A percentile compares a stretch with the other conserved stretches of the same genome.
These are phyloP conservation scores for Microdochium bolleyi DNA, from an alignment of 2,329 filamentous ascomycete species.

Conservation along the genomic window DNA sequence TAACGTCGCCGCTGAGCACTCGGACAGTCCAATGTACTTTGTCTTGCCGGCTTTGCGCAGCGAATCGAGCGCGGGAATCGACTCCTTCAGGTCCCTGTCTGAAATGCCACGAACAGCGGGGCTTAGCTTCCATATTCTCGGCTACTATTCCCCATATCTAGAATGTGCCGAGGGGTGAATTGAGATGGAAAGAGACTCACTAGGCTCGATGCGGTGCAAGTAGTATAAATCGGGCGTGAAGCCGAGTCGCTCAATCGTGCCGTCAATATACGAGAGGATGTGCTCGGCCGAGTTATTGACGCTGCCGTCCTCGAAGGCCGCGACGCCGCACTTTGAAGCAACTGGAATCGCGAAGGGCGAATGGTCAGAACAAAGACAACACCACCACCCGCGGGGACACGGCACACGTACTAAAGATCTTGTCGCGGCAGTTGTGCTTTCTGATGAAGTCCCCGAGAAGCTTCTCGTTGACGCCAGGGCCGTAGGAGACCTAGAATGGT, in stretches of 20 bases:
- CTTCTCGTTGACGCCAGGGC: constrained; percentile 38
- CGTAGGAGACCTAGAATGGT: constrained; percentile 30
- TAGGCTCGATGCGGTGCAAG: background rate
- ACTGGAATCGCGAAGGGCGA: constrained; percentile 18
- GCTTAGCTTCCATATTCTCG: no score
- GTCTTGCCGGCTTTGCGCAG: constrained; percentile 36
- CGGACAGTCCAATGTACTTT: constrained; percentile 40
- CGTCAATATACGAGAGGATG: constrained; percentile 28
- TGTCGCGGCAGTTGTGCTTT: constrained; percentile 40
- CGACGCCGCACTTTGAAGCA: constrained; percentile 38
- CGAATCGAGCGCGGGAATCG: constrained; percentile 18
- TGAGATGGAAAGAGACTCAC: background rate
- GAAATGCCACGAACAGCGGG: no score
- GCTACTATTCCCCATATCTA: no score
- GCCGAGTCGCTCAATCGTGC: constrained; percentile 23
- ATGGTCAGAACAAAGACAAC: background rate
- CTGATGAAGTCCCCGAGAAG: constrained; percentile 39
- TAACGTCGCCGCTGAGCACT: constrained; percentile 34
- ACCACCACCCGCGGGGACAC: background rate
- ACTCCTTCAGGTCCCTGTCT: background rate
- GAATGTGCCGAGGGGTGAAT: no score
- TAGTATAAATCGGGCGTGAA: constrained; percentile 11
- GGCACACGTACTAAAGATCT: constrained; percentile 29
- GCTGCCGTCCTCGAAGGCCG: constrained; percentile 20
- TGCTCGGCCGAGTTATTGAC: constrained; percentile 30